A percentile compares a stretch with the other conserved stretches of the same genome.
phyloP scores from a whole-genome alignment of 2,329 filamentous ascomycete genomes.

The Aureobasidium sp. region DNA sequence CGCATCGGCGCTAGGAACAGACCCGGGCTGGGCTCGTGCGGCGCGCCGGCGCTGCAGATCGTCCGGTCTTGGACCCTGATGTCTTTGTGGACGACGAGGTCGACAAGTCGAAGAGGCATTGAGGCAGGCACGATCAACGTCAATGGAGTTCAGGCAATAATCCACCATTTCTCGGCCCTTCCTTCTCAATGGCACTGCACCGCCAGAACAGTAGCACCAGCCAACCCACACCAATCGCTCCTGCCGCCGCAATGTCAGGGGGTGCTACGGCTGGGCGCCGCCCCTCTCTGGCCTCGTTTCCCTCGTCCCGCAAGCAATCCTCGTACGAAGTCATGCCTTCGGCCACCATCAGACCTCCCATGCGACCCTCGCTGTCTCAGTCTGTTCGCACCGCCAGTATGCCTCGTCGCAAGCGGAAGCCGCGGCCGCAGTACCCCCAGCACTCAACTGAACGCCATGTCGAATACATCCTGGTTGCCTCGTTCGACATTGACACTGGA shows the following conservation, averaged over 20 bases:
- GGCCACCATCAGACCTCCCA: neutral
- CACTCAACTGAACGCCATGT: constrained; percentile 72
- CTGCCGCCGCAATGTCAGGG: constrained; percentile 10
- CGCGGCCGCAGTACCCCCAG: constrained; percentile 44
- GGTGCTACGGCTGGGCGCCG: constrained; percentile 26
- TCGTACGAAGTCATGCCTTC: constrained; percentile 13
- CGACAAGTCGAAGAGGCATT: neutral
- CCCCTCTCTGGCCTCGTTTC: constrained; percentile 37
- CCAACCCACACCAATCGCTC: neutral
- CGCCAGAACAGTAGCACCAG: constrained; percentile 16
- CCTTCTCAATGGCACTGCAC: neutral
- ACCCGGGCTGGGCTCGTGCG: neutral
- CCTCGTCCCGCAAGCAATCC: constrained; percentile 26
- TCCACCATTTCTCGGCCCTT: neutral
- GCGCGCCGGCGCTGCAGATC: neutral
- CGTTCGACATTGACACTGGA: constrained; percentile 92
- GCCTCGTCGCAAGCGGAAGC: constrained; percentile 21
- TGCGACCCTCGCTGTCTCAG: neutral
- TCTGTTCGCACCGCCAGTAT: neutral
- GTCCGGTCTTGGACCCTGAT: neutral
- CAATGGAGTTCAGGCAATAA: neutral
- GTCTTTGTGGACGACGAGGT: neutral
- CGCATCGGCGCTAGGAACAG: neutral
- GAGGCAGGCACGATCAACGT: neutral
- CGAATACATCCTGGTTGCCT: constrained; percentile 95